Evolutionary conservation across 2,329 filamentous ascomycete species (phyloP).

Genomic region (Didymellaceae sp.): DNA sequence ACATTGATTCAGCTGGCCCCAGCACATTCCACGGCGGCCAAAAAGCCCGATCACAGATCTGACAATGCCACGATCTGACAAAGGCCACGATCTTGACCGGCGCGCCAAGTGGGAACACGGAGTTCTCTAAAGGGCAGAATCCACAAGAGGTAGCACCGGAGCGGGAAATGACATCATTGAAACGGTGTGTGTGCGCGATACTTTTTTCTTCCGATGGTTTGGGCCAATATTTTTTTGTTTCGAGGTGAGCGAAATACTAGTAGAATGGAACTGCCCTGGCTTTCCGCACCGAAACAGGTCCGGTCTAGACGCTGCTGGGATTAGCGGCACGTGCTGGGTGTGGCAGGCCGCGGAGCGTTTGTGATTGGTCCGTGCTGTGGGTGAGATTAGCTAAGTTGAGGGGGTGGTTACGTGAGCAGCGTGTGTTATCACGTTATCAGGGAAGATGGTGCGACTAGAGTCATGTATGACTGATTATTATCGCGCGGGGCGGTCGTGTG

Average conservation of each 20-base stretch:
- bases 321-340: slow-evolving; percentile 3
- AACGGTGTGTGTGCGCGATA: neutral
- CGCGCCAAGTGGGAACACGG: no score
- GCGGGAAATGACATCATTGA: no score
- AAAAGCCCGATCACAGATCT: no score
- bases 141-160: no score
- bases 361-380: neutral
- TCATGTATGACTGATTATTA: neutral
- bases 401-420: neutral
- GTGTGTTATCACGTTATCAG: slow-evolving; percentile 3
- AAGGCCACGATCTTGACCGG: no score
- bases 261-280: no score
- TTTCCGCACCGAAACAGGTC: no score
- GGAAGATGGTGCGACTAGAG: neutral
- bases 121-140: no score
- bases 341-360: no score
- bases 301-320: slow-evolving; percentile 10
- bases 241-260: neutral
- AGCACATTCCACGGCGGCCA: no score
- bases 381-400: neutral
- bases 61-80: no score
- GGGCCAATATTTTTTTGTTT: slow-evolving; percentile 12
- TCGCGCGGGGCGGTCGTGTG: neutral
- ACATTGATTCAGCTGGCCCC: no score
- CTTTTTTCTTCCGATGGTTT: slow-evolving; percentile 7